Evolutionary conservation across 1,139 yeast species (phyloP), one percentile per base, ranked within the genome.

Genomic region (Kodamaea fungicola): DNA sequence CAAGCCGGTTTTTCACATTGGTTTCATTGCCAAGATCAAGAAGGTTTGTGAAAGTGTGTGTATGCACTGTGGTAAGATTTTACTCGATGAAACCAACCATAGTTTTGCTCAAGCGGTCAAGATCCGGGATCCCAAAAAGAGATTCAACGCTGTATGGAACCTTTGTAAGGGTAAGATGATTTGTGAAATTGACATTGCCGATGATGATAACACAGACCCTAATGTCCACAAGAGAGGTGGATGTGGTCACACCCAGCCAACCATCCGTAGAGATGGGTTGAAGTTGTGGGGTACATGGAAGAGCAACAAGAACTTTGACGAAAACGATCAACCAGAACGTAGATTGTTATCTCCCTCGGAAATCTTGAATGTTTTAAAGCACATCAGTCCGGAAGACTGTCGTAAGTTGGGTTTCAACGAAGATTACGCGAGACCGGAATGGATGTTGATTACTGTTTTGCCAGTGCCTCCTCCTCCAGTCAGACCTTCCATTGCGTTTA

Each of bases 391-490:
- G 8, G 86, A 83, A 54, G 99, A 94, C 59, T 82, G 95, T 46
- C 71, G 64, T 38, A 79, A 78, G 49, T 63, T 94, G 45, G 99
- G 99, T 6, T 83, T 92, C 62, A 88, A 86, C 57, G 95, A 88
- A 58, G 97, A 92, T 57, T 92, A 88, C 56, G 95, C 98, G 2
- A 81, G 98, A 57, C 99, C 99, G 1, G 99, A 94, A 63, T 94
- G 98, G 99, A 81, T 94, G 83, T 76, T 94, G 47, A 78, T 94
- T 47, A 90, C 98, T 2, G 97, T 92, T 12, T 73, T 94, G 53
- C 98, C 98, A 1, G 98, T 94, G n/a, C 99, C 99, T 31, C 99
- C 99, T 37, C 98, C 98, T 41, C 97, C 97, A 26, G 98, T 94
- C 26, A 84, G 99, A 64, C 99, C 99, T 12, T 86, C 96, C 30